Evolutionary conservation across 495 filamentous ascomycete genomes (phyloP).

Genomic region (Aspergillus incahuasiensis): DNA sequence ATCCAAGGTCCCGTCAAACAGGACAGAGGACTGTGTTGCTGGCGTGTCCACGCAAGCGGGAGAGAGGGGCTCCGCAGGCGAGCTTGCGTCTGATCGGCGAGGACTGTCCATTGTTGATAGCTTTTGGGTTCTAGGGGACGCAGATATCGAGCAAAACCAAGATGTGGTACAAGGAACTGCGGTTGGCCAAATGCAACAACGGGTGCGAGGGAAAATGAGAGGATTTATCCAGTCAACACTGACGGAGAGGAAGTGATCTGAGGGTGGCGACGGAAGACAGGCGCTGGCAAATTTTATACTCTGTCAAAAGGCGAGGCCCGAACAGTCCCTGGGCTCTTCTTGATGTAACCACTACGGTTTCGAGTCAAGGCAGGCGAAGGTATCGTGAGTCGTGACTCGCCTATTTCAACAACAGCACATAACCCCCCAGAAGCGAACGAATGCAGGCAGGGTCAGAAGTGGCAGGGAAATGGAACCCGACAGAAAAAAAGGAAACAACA

Average conservation of each 20-base stretch:
- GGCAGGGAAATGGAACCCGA: conserved; percentile 2
- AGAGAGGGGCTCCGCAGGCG: conserved; percentile 32
- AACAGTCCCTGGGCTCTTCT: conserved; percentile 11
- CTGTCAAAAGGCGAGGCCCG: conserved; percentile 8
- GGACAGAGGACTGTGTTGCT: conserved; percentile 36
- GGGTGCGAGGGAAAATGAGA: background rate
- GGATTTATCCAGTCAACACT: conserved; percentile 7
- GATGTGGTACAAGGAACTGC: conserved; percentile 7
- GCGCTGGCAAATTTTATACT: conserved; percentile 26
- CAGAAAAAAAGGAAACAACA: conserved; percentile 6
- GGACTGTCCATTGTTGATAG: conserved; percentile 31
- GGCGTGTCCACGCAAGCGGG: conserved; percentile 35
- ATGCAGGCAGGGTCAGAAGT: conserved; percentile 13
- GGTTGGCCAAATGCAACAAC: conserved; percentile 4
- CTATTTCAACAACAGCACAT: conserved; percentile 16
- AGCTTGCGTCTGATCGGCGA: conserved; percentile 30
- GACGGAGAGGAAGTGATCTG: conserved; percentile 14
- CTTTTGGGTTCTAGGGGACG: conserved; percentile 1
- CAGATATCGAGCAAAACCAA: conserved; percentile 9
- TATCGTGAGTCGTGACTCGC: conserved; percentile 20
- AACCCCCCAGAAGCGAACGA: conserved; percentile 14
- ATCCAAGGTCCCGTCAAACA: conserved; percentile 38
- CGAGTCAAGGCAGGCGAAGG: conserved; percentile 20
- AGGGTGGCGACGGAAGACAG: conserved; percentile 12
- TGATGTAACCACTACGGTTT: conserved; percentile 22